Percentiles rank a stretch among this genome's conserved stretches.
These are phyloP conservation scores for Aspergillus nanangensis DNA, from an alignment of 495 filamentous ascomycete genomes.

Conservation along the genomic window DNA sequence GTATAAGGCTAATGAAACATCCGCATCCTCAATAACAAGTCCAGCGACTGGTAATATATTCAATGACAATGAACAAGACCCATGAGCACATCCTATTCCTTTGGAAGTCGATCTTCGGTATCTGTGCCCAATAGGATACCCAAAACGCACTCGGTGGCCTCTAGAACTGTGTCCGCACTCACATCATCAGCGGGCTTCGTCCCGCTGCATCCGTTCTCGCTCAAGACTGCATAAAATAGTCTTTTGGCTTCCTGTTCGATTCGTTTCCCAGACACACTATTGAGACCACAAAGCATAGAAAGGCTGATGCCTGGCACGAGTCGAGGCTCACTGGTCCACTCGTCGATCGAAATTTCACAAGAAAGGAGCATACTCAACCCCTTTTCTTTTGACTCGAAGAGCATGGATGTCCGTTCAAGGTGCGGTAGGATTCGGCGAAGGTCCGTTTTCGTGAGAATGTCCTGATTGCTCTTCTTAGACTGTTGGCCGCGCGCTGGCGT, in stretches of 20 bases:
- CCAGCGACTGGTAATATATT: no score
- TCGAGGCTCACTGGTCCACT: conserved; percentile 39
- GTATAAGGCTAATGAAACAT: no score
- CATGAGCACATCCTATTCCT: no score
- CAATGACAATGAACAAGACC: no score
- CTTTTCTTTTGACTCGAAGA: conserved; percentile 23
- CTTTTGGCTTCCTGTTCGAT: conserved; percentile 35
- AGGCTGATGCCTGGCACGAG: conserved; percentile 32
- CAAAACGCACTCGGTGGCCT: conserved; percentile 31
- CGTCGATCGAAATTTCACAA: conserved; percentile 30
- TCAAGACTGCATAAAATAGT: conserved; percentile 35
- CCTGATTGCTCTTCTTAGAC: conserved; percentile 2
- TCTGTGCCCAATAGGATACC: conserved; percentile 33
- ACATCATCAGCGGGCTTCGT: conserved; percentile 11
- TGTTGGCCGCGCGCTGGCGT: not conserved
- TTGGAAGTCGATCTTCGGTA: no score
- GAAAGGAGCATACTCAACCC: conserved; percentile 24
- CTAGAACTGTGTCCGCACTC: conserved; percentile 26
- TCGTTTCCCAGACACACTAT: conserved; percentile 17
- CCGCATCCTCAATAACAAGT: no score
- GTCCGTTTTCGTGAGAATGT: conserved; percentile 17
- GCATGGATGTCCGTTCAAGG: conserved; percentile 36
- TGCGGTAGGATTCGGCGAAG: conserved; percentile 31
- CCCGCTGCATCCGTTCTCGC: conserved; percentile 13
- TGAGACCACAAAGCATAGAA: conserved; percentile 13